phyloP scores from a whole-genome alignment of 2,329 filamentous ascomycete genomes.

The Colletotrichum sidae region DNA sequence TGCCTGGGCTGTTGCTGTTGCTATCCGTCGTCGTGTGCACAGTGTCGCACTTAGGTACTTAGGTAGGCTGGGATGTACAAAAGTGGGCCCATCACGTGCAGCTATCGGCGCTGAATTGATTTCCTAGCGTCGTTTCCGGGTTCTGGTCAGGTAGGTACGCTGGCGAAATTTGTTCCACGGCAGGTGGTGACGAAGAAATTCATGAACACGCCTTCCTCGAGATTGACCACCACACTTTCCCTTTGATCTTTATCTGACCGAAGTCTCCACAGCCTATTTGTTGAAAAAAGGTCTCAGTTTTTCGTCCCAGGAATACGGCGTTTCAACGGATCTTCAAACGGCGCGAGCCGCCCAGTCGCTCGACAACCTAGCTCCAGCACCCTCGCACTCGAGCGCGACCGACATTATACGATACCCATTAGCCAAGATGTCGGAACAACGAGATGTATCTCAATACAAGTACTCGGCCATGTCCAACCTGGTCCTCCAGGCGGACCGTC shows the following conservation, averaged over 20 bases:
- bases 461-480: conserved; percentile 99
- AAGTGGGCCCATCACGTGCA: background rate
- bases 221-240: conserved; percentile 9
- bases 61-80: background rate
- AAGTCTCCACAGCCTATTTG: conserved; percentile 1
- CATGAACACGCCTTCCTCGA: conserved; percentile 25
- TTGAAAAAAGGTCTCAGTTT: conserved; percentile 8
- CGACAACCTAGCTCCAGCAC: conserved; percentile 26
- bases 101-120: conserved; percentile 16
- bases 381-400: conserved; percentile 20
- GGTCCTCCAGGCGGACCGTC: conserved; percentile 99
- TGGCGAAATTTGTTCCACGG: conserved; percentile 35
- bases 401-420: conserved; percentile 29
- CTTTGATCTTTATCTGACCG: conserved; percentile 20
- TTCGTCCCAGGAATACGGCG: conserved; percentile 23
- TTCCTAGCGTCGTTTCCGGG: conserved; percentile 25
- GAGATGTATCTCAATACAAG: conserved; percentile 96
- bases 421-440: conserved; percentile 77
- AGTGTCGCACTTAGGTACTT: background rate
- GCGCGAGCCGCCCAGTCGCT: conserved; percentile 36
- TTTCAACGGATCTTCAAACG: conserved; percentile 21
- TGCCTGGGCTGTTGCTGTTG: too few relatives aligned
- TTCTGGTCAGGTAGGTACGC: conserved; percentile 18
- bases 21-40: too few relatives aligned
- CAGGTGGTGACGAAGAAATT: conserved; percentile 19